These are phyloP conservation scores for Lindgomyces ingoldianus DNA, from an alignment of 495 filamentous ascomycete species.

Conservation along the genomic window DNA sequence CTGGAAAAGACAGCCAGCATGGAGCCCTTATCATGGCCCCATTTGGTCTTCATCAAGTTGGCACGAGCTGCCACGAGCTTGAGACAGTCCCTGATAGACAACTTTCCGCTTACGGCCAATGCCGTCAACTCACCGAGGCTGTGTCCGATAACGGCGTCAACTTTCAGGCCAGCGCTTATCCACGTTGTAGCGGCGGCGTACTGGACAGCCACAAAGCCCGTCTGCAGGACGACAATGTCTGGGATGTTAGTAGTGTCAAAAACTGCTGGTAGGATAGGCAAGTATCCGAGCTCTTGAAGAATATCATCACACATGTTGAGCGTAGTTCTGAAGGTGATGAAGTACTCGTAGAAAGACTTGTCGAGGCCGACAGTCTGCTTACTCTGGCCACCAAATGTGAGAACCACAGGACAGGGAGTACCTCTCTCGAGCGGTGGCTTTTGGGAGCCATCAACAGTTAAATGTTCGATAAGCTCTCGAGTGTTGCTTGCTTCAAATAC, in stretches of 20 bases:
- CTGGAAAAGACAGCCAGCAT: not conserved
- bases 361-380: not conserved
- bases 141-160: slow-evolving; percentile 35
- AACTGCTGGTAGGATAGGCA: slow-evolving; percentile 1
- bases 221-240: slow-evolving; percentile 10
- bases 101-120: slow-evolving; percentile 3
- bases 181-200: slow-evolving; percentile 16
- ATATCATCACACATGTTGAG: not conserved
- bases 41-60: slow-evolving; percentile 3
- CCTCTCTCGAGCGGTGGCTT: too few species aligned
- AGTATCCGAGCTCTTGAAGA: not conserved
- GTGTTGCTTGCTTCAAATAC: too few species aligned
- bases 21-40: slow-evolving; percentile 1
- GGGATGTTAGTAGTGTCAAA: not conserved
- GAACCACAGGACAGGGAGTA: too few species aligned
- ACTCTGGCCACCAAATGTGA: not conserved
- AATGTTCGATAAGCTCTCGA: too few species aligned
- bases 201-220: slow-evolving; percentile 5
- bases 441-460: too few species aligned
- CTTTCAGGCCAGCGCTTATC: slow-evolving; percentile 13
- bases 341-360: not conserved
- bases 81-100: slow-evolving; percentile 13
- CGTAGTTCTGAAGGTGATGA: not conserved
- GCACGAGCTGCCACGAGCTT: slow-evolving; percentile 10
- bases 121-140: slow-evolving; percentile 36